These are phyloP conservation scores for Globisporangium heterothallicum DNA, from an alignment of 352 stramenopile species.

Conservation along the genomic window DNA sequence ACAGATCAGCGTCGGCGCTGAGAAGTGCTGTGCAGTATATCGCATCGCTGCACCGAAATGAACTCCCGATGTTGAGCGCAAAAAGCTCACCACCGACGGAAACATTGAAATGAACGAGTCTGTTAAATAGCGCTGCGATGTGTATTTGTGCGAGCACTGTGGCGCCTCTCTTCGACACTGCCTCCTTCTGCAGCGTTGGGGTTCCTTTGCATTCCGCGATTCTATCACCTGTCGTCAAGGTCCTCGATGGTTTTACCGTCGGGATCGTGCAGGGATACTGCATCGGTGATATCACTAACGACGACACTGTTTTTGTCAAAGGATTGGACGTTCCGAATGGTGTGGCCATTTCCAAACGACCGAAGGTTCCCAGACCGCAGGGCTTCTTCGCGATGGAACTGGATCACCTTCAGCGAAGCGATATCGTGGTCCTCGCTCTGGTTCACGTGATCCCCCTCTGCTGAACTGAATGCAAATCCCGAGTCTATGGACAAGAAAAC, in stretches of 20 bases:
- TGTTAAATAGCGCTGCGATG: too few relatives aligned
- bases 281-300: conserved; percentile 14
- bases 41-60: too few relatives aligned
- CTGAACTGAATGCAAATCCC: conserved; percentile 47
- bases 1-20: too few relatives aligned
- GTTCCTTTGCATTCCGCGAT: too few relatives aligned
- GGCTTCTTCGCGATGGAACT: conserved; percentile 24
- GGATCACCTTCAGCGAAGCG: conserved; percentile 36
- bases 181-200: too few relatives aligned
- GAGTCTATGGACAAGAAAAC: conserved; percentile 27
- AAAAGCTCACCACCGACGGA: too few relatives aligned
- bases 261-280: neutral
- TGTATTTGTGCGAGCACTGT: too few relatives aligned
- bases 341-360: conserved; percentile 2
- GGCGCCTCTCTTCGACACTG: too few relatives aligned
- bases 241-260: conserved; percentile 6
- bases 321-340: neutral
- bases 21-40: too few relatives aligned
- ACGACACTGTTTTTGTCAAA: conserved; percentile 12
- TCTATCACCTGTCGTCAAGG: conserved; percentile 1
- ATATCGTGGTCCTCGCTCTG: conserved; percentile 24
- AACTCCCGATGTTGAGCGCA: too few relatives aligned
- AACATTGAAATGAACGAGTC: too few relatives aligned
- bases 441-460: conserved; percentile 15
- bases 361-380: conserved; percentile 15